These are phyloP conservation scores for Jamesozyma piceae DNA, from an alignment of 805 yeast genomes.

Conservation along the genomic window DNA sequence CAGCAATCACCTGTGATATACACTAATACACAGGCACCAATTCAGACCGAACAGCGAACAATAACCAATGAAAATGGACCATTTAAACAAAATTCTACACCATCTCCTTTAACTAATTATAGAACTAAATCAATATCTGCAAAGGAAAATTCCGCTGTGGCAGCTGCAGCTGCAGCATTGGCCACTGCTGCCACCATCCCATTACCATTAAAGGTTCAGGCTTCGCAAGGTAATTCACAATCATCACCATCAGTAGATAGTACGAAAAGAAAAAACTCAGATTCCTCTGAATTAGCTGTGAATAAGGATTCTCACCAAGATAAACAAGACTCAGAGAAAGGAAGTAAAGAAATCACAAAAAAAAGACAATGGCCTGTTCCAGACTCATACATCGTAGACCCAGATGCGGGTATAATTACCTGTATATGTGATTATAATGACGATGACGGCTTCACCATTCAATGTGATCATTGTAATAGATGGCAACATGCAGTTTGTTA, in stretches of 20 bases:
- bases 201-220: slow-evolving; percentile 37
- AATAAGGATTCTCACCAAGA: background rate
- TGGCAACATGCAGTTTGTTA: slow-evolving; percentile 96
- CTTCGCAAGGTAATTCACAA: background rate
- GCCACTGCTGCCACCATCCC: slow-evolving; percentile 78
- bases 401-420: slow-evolving; percentile 78
- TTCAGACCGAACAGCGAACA: background rate
- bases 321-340: background rate
- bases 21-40: background rate
- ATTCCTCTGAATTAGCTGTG: background rate
- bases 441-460: slow-evolving; percentile 90
- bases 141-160: slow-evolving; percentile 7
- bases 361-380: slow-evolving; percentile 25
- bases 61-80: background rate
- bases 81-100: background rate
- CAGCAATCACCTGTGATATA: background rate
- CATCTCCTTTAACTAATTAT: background rate
- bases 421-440: slow-evolving; percentile 82
- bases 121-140: background rate
- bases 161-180: slow-evolving; percentile 70
- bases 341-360: slow-evolving; percentile 1
- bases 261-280: slow-evolving; percentile 1
- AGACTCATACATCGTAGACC: slow-evolving; percentile 52
- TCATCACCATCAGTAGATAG: slow-evolving; percentile 1
- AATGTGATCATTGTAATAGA: slow-evolving; percentile 83